Evolutionary conservation across 2,329 filamentous ascomycete species (phyloP).

Genomic region (Madurella mycetomatis): DNA sequence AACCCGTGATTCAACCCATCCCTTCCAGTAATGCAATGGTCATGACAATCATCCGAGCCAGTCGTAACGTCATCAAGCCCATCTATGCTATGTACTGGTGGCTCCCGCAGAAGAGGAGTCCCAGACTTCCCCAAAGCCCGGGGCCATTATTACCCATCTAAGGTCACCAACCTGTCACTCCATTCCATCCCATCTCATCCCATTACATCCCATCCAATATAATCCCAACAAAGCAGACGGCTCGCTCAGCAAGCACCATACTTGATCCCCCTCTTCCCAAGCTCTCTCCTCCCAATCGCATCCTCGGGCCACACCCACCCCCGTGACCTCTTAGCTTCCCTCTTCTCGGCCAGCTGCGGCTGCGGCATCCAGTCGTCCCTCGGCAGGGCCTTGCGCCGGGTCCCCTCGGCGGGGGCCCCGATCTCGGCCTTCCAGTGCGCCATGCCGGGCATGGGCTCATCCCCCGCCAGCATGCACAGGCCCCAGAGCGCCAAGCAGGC

Average conservation of each 20-base stretch:
- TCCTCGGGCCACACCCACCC: constrained; percentile 77
- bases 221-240: not conserved
- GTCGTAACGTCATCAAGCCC: constrained; percentile 19
- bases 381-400: constrained; percentile 63
- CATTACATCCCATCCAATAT: too few relatives aligned
- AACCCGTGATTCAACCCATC: not conserved
- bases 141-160: not conserved
- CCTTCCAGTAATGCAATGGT: constrained; percentile 1
- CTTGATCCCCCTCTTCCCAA: constrained; percentile 60
- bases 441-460: constrained; percentile 42
- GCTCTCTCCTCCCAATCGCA: constrained; percentile 65
- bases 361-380: constrained; percentile 72
- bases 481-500: constrained; percentile 74
- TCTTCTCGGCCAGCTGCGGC: constrained; percentile 69
- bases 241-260: constrained; percentile 43
- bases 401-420: constrained; percentile 68
- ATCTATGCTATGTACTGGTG: constrained; percentile 8
- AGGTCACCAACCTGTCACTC: not conserved
- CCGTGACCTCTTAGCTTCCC: constrained; percentile 66
- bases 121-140: not conserved
- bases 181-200: not conserved
- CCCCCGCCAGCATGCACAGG: constrained; percentile 50
- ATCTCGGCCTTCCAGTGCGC: constrained; percentile 65
- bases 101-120: not conserved
- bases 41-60: constrained; percentile 18